These are phyloP conservation scores for Murraya paniculata DNA, from an alignment of 345 rosid genomes.

Conservation along the genomic window DNA sequence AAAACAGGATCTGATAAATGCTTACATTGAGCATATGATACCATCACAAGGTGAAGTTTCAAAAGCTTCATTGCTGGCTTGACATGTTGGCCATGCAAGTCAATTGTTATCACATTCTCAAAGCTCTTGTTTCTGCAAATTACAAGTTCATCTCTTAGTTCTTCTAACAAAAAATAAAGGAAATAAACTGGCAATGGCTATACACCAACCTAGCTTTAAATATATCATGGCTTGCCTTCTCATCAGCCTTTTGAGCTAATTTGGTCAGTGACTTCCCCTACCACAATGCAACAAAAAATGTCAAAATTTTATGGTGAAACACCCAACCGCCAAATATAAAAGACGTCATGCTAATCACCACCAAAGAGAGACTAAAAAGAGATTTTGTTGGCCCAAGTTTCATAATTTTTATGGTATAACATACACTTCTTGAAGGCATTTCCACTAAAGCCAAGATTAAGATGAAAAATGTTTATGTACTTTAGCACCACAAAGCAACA, in stretches of 20 bases:
- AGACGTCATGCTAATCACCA: constrained; percentile 5
- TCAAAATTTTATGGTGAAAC: constrained; percentile 8
- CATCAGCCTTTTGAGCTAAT: constrained; percentile 72
- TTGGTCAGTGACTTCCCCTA: constrained; percentile 59
- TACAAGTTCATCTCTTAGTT: constrained; percentile 19
- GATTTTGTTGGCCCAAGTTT: neutral
- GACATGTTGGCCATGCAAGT: constrained; percentile 95
- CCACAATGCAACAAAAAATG: constrained; percentile 17
- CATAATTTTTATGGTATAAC: neutral
- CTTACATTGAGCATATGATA: constrained; percentile 73
- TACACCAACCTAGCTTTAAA: constrained; percentile 72
- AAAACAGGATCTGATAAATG: neutral
- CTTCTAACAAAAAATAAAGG: constrained; percentile 6
- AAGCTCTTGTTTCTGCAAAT: constrained; percentile 72
- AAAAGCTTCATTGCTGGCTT: constrained; percentile 78
- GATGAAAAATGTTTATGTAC: neutral
- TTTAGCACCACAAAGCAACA: neutral
- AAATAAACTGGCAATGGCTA: neutral
- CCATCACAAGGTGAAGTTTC: constrained; percentile 72
- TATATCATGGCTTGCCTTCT: constrained; percentile 82
- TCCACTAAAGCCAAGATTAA: neutral
- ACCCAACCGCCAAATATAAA: neutral
- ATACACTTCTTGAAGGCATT: neutral
- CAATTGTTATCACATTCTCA: constrained; percentile 82
- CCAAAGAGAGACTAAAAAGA: neutral